Evolutionary conservation across 305 asterid genomes (phyloP), one percentile per base, ranked within the genome.

Genomic region (Fraxinus albicans): DNA sequence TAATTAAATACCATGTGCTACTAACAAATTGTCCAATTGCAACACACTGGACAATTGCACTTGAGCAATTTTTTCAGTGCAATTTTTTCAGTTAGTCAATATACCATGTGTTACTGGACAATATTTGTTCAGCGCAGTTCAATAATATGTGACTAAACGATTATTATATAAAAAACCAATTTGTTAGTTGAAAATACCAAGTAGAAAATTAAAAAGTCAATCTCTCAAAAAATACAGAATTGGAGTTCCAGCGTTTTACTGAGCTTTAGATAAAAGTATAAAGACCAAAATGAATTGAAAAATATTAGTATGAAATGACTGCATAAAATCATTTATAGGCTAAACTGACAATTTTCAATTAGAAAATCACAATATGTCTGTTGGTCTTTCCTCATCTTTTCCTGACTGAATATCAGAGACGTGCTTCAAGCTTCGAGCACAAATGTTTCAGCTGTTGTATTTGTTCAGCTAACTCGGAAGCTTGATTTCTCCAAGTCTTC

Each of bases 291-390:
- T 31, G 3, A 2, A 31, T 31, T 31, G 2, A 27, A 25, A 67
- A 27, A 27, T 27, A 33, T n/a, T 67, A 67, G 73, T 17, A 47
- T 29, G 21, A 81, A 73, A 77, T 25, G 55, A 85, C 90, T 87
- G 81, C 81, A 85, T 90, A 90, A 75, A 81, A 82, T 35, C 38
- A 80, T 77, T 44, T 35, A 35, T 35, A 8, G 1, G 40, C 40
- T 36, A 36, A 36, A 36, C 0, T 5, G 38, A 0, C 15, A 65
- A 34, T 23, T 72, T 55, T 25, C 65, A 55, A 34, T 29, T 72
- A 90, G 81, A 80, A 83, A 94, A 89, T 96, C 91, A 87, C 99
- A 96, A 27, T 81, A 47, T 15, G 89, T 47, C 65, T 6, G 42
- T 0, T 7, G 42, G 42, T 6, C 42, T 0, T 36, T 36, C 35